These are phyloP conservation scores for Candida golubevii DNA, from an alignment of 805 yeast species.

Conservation along the genomic window DNA sequence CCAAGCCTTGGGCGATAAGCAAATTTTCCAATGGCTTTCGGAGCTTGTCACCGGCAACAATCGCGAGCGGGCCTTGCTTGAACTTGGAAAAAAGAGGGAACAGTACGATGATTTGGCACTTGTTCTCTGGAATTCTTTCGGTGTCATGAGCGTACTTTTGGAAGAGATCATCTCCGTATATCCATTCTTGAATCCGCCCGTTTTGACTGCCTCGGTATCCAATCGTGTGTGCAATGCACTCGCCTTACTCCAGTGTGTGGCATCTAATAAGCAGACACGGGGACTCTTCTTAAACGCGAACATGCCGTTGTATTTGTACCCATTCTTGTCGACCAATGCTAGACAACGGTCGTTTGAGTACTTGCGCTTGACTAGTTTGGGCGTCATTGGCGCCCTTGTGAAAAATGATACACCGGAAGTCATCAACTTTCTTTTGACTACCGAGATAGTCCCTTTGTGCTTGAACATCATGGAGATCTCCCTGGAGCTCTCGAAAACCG, in stretches of 20 bases:
- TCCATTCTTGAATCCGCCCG: conserved; percentile 85
- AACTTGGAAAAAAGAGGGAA: conserved; percentile 90
- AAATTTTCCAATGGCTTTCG: conserved; percentile 84
- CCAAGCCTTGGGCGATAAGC: conserved; percentile 54
- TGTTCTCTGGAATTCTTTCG: conserved; percentile 93
- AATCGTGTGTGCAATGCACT: conserved; percentile 94
- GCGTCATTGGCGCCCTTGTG: conserved; percentile 95
- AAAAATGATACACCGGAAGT: conserved; percentile 96
- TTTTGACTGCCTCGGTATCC: conserved; percentile 76
- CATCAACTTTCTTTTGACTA: conserved; percentile 83
- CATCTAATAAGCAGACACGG: conserved; percentile 90
- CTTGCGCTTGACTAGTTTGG: conserved; percentile 84
- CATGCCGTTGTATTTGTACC: conserved; percentile 87
- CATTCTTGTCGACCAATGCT: conserved; percentile 87
- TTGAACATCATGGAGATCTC: conserved; percentile 93
- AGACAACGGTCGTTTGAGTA: conserved; percentile 93
- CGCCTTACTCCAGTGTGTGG: conserved; percentile 93
- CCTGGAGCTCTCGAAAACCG: conserved; percentile 90
- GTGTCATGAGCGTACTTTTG: conserved; percentile 87
- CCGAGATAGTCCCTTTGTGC: conserved; percentile 94
- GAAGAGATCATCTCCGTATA: conserved; percentile 90
- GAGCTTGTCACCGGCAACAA: conserved; percentile 88
- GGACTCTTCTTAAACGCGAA: conserved; percentile 83
- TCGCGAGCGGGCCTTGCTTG: conserved; percentile 88
- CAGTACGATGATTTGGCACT: conserved; percentile 91